These are phyloP conservation scores for Barnettozyma californica DNA, from an alignment of 805 yeast genomes.

Conservation along the genomic window DNA sequence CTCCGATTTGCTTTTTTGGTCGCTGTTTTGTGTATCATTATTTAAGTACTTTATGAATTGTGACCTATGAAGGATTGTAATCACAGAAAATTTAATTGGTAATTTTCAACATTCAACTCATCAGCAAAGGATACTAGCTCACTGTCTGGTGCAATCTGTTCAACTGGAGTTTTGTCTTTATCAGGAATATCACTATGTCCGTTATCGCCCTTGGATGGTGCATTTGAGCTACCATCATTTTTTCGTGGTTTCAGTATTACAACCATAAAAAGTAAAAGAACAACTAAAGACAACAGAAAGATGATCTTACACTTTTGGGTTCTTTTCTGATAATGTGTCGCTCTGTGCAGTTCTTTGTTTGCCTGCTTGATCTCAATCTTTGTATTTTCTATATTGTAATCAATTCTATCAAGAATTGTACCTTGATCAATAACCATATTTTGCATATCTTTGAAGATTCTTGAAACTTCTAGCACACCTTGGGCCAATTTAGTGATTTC, in stretches of 20 bases:
- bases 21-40: background rate
- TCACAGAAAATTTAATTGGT: background rate
- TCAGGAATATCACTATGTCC: background rate
- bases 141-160: background rate
- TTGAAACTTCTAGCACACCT: conserved; percentile 89
- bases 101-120: background rate
- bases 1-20: background rate
- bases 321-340: conserved; percentile 76
- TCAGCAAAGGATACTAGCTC: background rate
- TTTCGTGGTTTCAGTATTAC: conserved; percentile 60
- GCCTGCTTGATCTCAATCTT: conserved; percentile 71
- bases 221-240: conserved; percentile 18
- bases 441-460: conserved; percentile 91
- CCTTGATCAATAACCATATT: conserved; percentile 93
- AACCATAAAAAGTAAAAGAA: conserved; percentile 63
- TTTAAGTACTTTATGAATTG: background rate
- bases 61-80: background rate
- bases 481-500: conserved; percentile 90
- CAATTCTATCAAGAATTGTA: conserved; percentile 86
- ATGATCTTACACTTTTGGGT: conserved; percentile 90
- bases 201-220: conserved; percentile 11
- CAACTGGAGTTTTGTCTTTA: background rate
- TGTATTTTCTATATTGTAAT: conserved; percentile 83
- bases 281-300: conserved; percentile 63
- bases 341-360: conserved; percentile 69